Evolutionary conservation across 192 early-diverging fungal species (phyloP).

Genomic region (Funneliformis geosporum): DNA sequence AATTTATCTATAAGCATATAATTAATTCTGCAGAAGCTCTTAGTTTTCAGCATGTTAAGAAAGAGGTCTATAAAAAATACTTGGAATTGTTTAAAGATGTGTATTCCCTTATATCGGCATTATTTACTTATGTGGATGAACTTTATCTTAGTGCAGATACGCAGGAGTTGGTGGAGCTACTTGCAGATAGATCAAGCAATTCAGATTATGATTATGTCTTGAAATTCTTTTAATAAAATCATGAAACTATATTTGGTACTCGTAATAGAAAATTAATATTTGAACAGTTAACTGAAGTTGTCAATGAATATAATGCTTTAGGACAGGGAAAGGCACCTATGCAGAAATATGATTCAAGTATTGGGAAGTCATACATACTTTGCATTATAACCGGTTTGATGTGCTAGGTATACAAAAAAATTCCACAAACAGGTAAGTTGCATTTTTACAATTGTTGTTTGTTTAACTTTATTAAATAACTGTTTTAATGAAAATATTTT

Average conservation of each 20-base stretch:
- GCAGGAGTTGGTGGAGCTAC: no score
- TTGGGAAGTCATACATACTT: not conserved
- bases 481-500: no score
- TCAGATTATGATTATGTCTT: not conserved
- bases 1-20: not conserved
- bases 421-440: not conserved
- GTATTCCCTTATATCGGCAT: not conserved
- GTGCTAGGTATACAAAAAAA: not conserved
- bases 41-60: not conserved
- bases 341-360: not conserved
- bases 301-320: not conserved
- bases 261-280: slow-evolving; percentile 1
- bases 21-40: not conserved
- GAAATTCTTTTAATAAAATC: not conserved
- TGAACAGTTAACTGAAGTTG: not conserved
- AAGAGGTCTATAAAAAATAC: no score
- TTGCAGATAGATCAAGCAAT: not conserved
- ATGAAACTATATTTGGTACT: not conserved
- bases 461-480: no score
- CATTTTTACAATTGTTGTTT: no score
- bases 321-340: not conserved
- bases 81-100: not conserved
- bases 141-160: no score
- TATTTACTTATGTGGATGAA: no score
- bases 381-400: not conserved